Evolutionary conservation across 345 rosid species (phyloP).

Genomic region (Anacardium occidentale): DNA sequence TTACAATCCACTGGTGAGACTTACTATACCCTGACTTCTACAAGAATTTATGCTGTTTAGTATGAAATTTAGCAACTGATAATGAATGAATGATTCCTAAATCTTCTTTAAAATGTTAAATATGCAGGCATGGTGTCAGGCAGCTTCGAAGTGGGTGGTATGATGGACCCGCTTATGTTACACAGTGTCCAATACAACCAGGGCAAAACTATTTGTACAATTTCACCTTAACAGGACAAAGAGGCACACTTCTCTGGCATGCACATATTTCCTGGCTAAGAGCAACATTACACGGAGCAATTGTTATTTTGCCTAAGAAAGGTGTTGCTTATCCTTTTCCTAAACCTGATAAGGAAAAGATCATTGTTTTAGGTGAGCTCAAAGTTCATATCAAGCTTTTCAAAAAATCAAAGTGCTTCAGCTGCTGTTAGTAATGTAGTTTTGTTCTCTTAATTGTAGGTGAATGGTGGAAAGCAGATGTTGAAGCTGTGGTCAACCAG

Average conservation of each 20-base stretch:
- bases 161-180: constrained; percentile 73
- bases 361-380: constrained; percentile 55
- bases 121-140: constrained; percentile 69
- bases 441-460: constrained; percentile 32
- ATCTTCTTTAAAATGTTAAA: not conserved
- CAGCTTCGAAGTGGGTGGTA: constrained; percentile 69
- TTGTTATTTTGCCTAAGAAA: constrained; percentile 61
- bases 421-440: not conserved
- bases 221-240: constrained; percentile 66
- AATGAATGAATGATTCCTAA: not conserved
- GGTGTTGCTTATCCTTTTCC: constrained; percentile 64
- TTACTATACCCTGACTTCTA: not conserved
- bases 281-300: constrained; percentile 64
- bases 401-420: not conserved
- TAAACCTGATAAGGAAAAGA: constrained; percentile 54
- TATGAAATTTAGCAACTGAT: not conserved
- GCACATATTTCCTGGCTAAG: constrained; percentile 82
- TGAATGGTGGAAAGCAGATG: constrained; percentile 88
- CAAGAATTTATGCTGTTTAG: not conserved
- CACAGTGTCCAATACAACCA: constrained; percentile 67
- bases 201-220: constrained; percentile 58
- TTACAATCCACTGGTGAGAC: constrained; percentile 72
- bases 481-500: constrained; percentile 57
- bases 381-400: not conserved
- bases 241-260: constrained; percentile 79